phyloP scores from a whole-genome alignment of 164 flowering plant genomes.

The Vitis riparia region DNA sequence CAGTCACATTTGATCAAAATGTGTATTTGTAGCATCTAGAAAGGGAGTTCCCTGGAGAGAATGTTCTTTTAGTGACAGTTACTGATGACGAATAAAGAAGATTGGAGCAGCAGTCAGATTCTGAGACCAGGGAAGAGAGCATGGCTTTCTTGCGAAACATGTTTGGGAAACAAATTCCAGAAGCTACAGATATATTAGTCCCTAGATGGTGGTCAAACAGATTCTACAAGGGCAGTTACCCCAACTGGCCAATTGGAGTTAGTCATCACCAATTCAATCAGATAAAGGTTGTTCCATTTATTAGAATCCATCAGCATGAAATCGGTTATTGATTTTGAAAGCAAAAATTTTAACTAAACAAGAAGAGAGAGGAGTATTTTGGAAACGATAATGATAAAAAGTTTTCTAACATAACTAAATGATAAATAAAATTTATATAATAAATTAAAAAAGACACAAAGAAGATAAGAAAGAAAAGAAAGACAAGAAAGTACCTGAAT shows the following conservation, averaged over 20 bases:
- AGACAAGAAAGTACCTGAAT: too few relatives aligned
- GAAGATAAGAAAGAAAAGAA: too few relatives aligned
- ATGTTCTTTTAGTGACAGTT: slow-evolving; percentile 83
- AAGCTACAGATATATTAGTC: slow-evolving; percentile 70
- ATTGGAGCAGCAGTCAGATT: slow-evolving; percentile 73
- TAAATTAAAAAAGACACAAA: too few relatives aligned
- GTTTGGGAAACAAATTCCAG: slow-evolving; percentile 81
- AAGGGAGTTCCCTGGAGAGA: slow-evolving; percentile 89
- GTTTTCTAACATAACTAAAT: too few relatives aligned
- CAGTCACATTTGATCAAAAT: slow-evolving; percentile 4
- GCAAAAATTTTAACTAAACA: too few relatives aligned
- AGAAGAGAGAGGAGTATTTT: too few relatives aligned
- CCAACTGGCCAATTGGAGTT: too few relatives aligned
- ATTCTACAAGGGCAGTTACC: slow-evolving; percentile 66
- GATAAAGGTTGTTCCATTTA: slow-evolving; percentile 26
- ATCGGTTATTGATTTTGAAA: too few relatives aligned
- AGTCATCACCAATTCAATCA: slow-evolving; percentile 4
- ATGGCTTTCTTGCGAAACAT: slow-evolving; percentile 79
- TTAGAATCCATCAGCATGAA: too few relatives aligned
- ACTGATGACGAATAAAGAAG: slow-evolving; percentile 92
- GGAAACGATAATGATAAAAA: too few relatives aligned
- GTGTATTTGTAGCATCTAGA: slow-evolving; percentile 85
- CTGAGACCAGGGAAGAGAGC: slow-evolving; percentile 70
- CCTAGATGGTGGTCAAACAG: slow-evolving; percentile 98
- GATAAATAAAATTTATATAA: too few relatives aligned